Conservation (phyloP, 2,329 filamentous ascomycete genomes). For the Lecanicillium sp. region DNA sequence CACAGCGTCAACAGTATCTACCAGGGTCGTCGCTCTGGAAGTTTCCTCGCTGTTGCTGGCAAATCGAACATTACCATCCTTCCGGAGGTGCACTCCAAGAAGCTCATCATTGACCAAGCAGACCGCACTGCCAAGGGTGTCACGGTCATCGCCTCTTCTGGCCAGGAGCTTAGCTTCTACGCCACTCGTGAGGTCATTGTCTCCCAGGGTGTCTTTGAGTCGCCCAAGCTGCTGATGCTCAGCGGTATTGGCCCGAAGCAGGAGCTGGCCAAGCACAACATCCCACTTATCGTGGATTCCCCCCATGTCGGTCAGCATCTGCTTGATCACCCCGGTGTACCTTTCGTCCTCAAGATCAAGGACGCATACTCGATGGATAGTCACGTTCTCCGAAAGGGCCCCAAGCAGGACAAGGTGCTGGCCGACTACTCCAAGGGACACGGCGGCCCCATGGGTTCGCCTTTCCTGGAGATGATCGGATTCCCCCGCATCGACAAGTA, state of each 20-base stretch:
- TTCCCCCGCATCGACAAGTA: constrained; percentile 53
- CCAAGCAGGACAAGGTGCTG: constrained; percentile 28
- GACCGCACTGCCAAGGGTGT: constrained; percentile 21
- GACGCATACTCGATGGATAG: constrained; percentile 32
- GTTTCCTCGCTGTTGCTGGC: constrained; percentile 43
- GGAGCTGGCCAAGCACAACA: constrained; percentile 48
- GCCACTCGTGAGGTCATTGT: constrained; percentile 45
- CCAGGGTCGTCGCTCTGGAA: constrained; percentile 47
- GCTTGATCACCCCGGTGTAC: constrained; percentile 48
- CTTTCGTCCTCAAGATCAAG: constrained; percentile 34
- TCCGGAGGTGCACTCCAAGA: constrained; percentile 42
- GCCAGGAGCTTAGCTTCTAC: constrained; percentile 28
- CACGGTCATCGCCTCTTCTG: constrained; percentile 3
- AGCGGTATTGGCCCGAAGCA: constrained; percentile 54
- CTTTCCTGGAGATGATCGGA: constrained; percentile 45
- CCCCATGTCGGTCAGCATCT: constrained; percentile 60
- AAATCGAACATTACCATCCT: constrained; percentile 52
- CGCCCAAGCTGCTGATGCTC: constrained; percentile 59
- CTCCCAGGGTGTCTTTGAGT: constrained; percentile 52
- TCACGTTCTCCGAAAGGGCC: constrained; percentile 32
- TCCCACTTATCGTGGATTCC: constrained; percentile 47
- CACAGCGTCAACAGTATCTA: constrained; percentile 52
- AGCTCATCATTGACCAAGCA: constrained; percentile 42
- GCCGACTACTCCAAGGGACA: constrained; percentile 31
- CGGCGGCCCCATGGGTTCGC: constrained; percentile 33